phyloP scores from a whole-genome alignment of 192 early-diverging fungal species.

The Dissophora globulifera region DNA sequence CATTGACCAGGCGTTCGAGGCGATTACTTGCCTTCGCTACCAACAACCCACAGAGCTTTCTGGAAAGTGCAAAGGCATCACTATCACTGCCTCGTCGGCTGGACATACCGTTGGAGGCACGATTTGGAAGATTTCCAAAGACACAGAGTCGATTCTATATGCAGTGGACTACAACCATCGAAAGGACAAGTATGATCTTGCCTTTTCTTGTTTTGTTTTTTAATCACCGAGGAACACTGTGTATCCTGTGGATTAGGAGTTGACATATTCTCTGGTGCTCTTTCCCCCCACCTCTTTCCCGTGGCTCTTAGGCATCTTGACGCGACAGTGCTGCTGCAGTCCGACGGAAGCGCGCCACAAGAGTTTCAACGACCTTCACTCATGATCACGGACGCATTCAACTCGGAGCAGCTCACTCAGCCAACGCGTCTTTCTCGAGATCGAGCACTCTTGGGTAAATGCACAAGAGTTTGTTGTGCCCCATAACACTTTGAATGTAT shows the following conservation, averaged over 20 bases:
- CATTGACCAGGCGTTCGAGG: constrained; percentile 87
- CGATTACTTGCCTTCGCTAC: constrained; percentile 83
- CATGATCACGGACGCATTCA: constrained; percentile 93
- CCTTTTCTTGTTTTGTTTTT: too few relatives aligned
- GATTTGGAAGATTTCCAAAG: constrained; percentile 96
- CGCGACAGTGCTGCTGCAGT: constrained; percentile 68
- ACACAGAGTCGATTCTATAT: constrained; percentile 93
- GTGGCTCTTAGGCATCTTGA: constrained; percentile 75
- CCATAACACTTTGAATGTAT: too few relatives aligned
- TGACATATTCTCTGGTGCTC: constrained; percentile 62
- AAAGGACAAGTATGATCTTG: constrained; percentile 91
- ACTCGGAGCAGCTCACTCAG: constrained; percentile 70
- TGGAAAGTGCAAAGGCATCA: constrained; percentile 86
- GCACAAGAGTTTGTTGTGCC: neutral
- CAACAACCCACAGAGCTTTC: constrained; percentile 82
- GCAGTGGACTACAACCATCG: constrained; percentile 96
- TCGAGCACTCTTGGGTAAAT: constrained; percentile 76
- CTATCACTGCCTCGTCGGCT: constrained; percentile 89
- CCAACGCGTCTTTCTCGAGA: constrained; percentile 81
- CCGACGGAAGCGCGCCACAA: constrained; percentile 70
- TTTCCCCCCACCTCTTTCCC: constrained; percentile 10
- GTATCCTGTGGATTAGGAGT: too few relatives aligned
- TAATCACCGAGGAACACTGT: too few relatives aligned
- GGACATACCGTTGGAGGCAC: constrained; percentile 97
- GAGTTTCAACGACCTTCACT: constrained; percentile 84